phyloP scores from a whole-genome alignment of 2,329 filamentous ascomycete genomes.

The Ilyonectria sp. region DNA sequence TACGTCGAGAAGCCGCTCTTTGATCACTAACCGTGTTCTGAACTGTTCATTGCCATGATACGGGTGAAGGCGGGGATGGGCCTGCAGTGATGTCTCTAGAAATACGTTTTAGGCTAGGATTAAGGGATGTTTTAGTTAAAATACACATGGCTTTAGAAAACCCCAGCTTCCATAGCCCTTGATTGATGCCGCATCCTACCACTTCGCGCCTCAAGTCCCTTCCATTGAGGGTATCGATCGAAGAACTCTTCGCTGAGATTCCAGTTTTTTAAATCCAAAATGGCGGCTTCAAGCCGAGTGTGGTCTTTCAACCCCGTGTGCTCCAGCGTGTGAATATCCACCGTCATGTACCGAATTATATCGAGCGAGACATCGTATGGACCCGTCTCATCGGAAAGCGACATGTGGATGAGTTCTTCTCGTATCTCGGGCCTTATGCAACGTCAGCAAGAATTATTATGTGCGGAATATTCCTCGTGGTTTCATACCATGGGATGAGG shows the following conservation, averaged over 20 bases:
- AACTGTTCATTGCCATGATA: too few relatives aligned
- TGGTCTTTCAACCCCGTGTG: conserved; percentile 16
- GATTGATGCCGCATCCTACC: background rate
- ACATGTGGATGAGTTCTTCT: conserved; percentile 27
- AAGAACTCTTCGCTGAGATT: conserved; percentile 24
- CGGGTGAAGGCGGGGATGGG: too few relatives aligned
- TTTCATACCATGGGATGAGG: conserved; percentile 23
- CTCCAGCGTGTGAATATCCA: conserved; percentile 11
- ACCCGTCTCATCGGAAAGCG: conserved; percentile 5
- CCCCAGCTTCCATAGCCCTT: background rate
- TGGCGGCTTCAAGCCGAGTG: conserved; percentile 12
- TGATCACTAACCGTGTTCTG: background rate
- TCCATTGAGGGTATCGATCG: conserved; percentile 26
- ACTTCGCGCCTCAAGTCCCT: background rate
- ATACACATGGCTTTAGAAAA: background rate
- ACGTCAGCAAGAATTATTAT: background rate
- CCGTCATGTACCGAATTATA: conserved; percentile 14
- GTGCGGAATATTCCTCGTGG: background rate
- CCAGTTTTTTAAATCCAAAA: conserved; percentile 23
- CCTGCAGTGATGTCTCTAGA: background rate
- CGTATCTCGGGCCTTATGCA: conserved; percentile 18
- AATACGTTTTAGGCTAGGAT: background rate
- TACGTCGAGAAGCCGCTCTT: conserved; percentile 24
- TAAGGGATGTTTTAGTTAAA: background rate
- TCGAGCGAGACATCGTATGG: conserved; percentile 12